Conservation (phyloP, 306 rosid species). For the Amphicarpaea edgeworthii region DNA sequence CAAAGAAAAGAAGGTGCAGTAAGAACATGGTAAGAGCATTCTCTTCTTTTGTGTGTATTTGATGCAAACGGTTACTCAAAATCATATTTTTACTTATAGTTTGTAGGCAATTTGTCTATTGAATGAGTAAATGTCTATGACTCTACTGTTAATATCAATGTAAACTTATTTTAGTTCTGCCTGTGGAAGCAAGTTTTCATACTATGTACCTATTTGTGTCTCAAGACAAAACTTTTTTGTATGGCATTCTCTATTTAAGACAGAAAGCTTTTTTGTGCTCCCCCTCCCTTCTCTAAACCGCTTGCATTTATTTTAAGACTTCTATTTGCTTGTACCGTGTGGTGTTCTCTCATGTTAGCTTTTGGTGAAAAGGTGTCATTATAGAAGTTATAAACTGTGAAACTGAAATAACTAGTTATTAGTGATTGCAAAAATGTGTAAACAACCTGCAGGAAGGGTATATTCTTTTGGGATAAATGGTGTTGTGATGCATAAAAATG, state of each 20-base stretch:
- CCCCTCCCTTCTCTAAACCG: too few species aligned
- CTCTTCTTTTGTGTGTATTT: constrained; percentile 35
- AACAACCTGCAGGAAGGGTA: background rate
- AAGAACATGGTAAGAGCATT: constrained; percentile 54
- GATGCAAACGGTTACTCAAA: constrained; percentile 39
- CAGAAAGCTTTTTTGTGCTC: background rate
- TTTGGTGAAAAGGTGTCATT: background rate
- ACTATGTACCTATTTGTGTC: constrained; percentile 14
- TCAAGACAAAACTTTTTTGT: background rate
- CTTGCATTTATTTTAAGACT: background rate
- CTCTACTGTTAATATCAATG: constrained; percentile 2
- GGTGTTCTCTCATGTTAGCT: constrained; percentile 28
- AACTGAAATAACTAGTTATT: constrained; percentile 17
- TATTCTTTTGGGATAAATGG: constrained; percentile 13
- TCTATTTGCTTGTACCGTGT: constrained; percentile 13
- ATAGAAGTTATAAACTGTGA: constrained; percentile 20
- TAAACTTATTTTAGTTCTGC: constrained; percentile 13
- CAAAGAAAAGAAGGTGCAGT: constrained; percentile 89
- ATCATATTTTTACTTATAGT: constrained; percentile 23
- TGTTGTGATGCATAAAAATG: constrained; percentile 6
- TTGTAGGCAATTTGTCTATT: constrained; percentile 26
- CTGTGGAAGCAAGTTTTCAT: constrained; percentile 29
- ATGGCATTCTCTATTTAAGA: background rate
- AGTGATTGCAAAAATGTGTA: constrained; percentile 22
- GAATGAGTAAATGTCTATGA: constrained; percentile 30